Conservation (phyloP, 208 protist genomes). For the Herpetomonas samuelpessoai region DNA sequence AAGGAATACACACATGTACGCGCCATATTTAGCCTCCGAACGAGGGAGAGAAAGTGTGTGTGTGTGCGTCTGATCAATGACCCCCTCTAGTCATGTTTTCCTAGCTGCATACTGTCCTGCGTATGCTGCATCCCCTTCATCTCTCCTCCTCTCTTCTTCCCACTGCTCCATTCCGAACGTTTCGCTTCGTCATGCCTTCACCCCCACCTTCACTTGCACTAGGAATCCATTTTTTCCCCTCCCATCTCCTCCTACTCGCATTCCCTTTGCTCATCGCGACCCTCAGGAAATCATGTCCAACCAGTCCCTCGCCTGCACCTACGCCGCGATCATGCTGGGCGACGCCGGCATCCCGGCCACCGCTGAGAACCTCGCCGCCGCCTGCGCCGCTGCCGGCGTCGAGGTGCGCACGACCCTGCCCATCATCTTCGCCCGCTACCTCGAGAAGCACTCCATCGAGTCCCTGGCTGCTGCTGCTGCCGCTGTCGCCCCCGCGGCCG, state of each 20-base stretch:
- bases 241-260: not conserved
- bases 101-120: too few species aligned
- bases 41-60: too few species aligned
- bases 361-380: constrained; percentile 70
- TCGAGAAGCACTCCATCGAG: constrained; percentile 79
- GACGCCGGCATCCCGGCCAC: constrained; percentile 69
- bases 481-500: constrained; percentile 39
- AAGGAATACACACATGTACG: too few species aligned
- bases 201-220: too few species aligned
- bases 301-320: constrained; percentile 83
- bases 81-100: too few species aligned
- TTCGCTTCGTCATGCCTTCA: too few species aligned
- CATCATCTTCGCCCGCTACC: constrained; percentile 81
- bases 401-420: constrained; percentile 67
- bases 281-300: constrained; percentile 30
- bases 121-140: too few species aligned
- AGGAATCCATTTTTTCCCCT: too few species aligned
- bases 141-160: too few species aligned
- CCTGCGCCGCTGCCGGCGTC: constrained; percentile 67
- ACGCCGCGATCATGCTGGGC: constrained; percentile 75
- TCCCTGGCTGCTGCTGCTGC: constrained; percentile 55
- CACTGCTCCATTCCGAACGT: too few species aligned
- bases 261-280: not conserved
- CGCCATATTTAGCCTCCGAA: too few species aligned
- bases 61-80: too few species aligned